phyloP scores from a whole-genome alignment of 345 rosid species.

The Excoecaria agallocha region DNA sequence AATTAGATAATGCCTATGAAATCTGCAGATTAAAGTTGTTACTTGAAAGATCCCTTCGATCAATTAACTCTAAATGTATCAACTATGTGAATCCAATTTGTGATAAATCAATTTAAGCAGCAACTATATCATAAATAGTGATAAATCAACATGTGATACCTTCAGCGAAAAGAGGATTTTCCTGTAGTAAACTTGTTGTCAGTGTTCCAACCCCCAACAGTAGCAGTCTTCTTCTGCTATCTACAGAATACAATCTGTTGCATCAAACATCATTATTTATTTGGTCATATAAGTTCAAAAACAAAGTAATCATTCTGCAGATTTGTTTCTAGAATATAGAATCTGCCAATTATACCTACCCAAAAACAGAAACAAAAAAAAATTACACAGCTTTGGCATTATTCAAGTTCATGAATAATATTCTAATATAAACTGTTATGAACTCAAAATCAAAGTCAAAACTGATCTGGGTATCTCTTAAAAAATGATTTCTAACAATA shows the following conservation, averaged over 20 bases:
- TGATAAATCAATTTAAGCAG: background rate
- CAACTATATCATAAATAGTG: background rate
- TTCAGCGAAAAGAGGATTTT: slow-evolving; percentile 57
- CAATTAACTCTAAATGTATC: no score
- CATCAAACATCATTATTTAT: slow-evolving; percentile 2
- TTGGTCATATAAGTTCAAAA: background rate
- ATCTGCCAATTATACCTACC: no score
- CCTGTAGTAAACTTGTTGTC: slow-evolving; percentile 48
- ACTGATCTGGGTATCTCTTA: no score
- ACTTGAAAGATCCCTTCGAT: no score
- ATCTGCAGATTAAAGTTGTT: no score
- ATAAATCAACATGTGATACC: slow-evolving; percentile 36
- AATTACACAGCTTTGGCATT: background rate
- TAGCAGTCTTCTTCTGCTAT: slow-evolving; percentile 57
- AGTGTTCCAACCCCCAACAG: slow-evolving; percentile 63
- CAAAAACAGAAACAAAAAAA: background rate
- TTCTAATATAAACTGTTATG: background rate
- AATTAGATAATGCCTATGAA: no score
- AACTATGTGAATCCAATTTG: background rate
- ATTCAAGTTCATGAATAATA: background rate
- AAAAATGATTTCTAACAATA: no score
- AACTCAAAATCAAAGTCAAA: no score
- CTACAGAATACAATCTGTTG: background rate
- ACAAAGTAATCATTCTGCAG: background rate
- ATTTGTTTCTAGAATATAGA: background rate